Evolutionary conservation across 805 yeast genomes (phyloP), one percentile per base, ranked within the genome.

Genomic region (Saccharomycopsis guyanensis): DNA sequence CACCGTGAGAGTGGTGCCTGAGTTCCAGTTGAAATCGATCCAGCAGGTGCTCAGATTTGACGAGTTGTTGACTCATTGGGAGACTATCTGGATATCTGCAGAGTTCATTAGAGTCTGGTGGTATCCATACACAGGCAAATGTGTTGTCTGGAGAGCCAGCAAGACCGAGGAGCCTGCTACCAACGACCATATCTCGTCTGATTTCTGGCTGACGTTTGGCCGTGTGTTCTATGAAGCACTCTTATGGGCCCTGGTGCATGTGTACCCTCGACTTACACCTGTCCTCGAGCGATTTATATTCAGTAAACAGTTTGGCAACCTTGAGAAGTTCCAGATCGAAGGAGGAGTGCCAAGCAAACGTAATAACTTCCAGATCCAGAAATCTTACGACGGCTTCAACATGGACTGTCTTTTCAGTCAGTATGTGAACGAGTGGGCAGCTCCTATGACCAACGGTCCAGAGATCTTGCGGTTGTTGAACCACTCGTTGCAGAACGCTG

Each of bases 361-460:
- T 13, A 44, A 40, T 15, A 35, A 47, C 24, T 16, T 20, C 37
- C 31, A 40, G 18, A 86, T 89, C 8, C 87, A 82, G 57, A 74
- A 76, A 49, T 82, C 95, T 3, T 91, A 86, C 38, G 86, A 83
- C 49, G 96, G 91, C 4, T 76, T 91, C 57, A 87, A 86, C 63
- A 86, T 91, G 95, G 97, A 93, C 67, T 93, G 97, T 62, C 68
- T 91, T 55, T 91, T 87, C 63, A 80, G 88, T 38, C 98, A 91
- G 64, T 89, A 80, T 65, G 97, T 91, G 42, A 80, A 89, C 60
- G 98, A 91, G 66, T 91, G 97, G 97, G 88, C 93, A n/a, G 77
- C 94, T 41, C 97, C 97, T 18, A 66, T 91, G 58, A 72, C 66
- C 20, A 74, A 78, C 53, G 97, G 97, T 3, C 81, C 81, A 5